Conservation (phyloP, 495 filamentous ascomycete species). For the Aspergillus kassunensis region DNA sequence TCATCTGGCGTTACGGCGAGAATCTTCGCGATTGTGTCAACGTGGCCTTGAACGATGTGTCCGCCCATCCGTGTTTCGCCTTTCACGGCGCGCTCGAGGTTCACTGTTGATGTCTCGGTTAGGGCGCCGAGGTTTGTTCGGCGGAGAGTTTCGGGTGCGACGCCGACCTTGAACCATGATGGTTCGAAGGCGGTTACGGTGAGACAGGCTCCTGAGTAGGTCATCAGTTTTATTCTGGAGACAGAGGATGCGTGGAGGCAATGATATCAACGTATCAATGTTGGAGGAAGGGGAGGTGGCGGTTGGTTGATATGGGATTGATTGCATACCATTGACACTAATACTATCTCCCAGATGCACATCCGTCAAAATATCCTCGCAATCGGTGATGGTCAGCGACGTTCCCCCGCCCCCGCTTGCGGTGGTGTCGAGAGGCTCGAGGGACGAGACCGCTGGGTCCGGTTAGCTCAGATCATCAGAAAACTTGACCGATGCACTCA, state of each 20-base stretch:
- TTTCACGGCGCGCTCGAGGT: slow-evolving; percentile 89
- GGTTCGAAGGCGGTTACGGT: slow-evolving; percentile 77
- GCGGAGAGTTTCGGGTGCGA: slow-evolving; percentile 93
- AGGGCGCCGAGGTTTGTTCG: slow-evolving; percentile 87
- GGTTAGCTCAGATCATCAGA: slow-evolving; percentile 7
- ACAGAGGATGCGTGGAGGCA: too few relatives aligned
- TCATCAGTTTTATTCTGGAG: neutral
- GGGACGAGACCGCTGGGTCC: slow-evolving; percentile 67
- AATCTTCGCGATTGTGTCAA: slow-evolving; percentile 81
- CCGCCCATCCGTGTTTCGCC: slow-evolving; percentile 81
- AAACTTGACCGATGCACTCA: slow-evolving; percentile 35
- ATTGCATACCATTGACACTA: slow-evolving; percentile 71
- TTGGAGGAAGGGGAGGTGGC: too few relatives aligned
- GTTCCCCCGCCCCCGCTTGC: slow-evolving; percentile 69
- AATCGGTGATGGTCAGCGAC: slow-evolving; percentile 79
- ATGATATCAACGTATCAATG: too few relatives aligned
- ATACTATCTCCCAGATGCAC: slow-evolving; percentile 89
- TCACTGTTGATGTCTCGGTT: slow-evolving; percentile 56
- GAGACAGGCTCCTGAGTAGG: slow-evolving; percentile 65
- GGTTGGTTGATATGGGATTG: neutral
- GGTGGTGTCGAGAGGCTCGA: slow-evolving; percentile 74
- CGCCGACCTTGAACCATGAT: slow-evolving; percentile 80
- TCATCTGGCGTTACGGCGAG: slow-evolving; percentile 67
- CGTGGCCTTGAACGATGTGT: slow-evolving; percentile 82
- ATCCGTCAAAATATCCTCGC: slow-evolving; percentile 71